Percentiles rank a stretch among this genome's conserved stretches.
These are phyloP conservation scores for Aspergillus phoenicis DNA, from an alignment of 2,329 filamentous ascomycete genomes.

Conservation along the genomic window DNA sequence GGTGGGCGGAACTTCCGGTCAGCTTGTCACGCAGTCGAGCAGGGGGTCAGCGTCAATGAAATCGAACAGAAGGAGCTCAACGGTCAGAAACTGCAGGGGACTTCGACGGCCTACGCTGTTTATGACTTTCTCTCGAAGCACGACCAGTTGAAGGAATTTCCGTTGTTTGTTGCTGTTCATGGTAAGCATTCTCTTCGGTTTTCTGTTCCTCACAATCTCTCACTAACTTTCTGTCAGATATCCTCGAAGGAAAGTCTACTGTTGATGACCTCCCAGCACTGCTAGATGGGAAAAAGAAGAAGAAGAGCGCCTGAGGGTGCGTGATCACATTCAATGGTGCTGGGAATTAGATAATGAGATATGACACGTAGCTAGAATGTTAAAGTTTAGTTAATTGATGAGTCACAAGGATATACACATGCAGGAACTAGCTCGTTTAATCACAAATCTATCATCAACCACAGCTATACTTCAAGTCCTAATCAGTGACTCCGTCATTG, in stretches of 20 bases:
- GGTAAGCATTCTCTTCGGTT: neutral
- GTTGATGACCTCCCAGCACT: conserved; percentile 7
- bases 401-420: too few relatives aligned
- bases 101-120: conserved; percentile 18
- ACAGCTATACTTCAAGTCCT: too few relatives aligned
- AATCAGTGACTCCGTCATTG: too few relatives aligned
- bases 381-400: too few relatives aligned
- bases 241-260: conserved; percentile 7
- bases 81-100: conserved; percentile 22
- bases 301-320: neutral
- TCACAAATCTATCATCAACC: too few relatives aligned
- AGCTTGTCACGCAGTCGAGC: conserved; percentile 20
- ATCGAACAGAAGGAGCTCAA: conserved; percentile 23
- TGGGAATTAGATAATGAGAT: neutral
- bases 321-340: neutral
- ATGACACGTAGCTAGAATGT: neutral
- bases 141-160: conserved; percentile 16
- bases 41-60: conserved; percentile 20
- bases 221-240: neutral
- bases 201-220: too few relatives aligned
- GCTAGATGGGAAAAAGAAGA: conserved; percentile 1
- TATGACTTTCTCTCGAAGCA: conserved; percentile 18
- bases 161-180: conserved; percentile 18
- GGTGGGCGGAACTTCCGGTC: conserved; percentile 22
- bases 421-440: too few relatives aligned